These are phyloP conservation scores for Podila horticola DNA, from an alignment of 192 early-diverging fungal species.

Conservation along the genomic window DNA sequence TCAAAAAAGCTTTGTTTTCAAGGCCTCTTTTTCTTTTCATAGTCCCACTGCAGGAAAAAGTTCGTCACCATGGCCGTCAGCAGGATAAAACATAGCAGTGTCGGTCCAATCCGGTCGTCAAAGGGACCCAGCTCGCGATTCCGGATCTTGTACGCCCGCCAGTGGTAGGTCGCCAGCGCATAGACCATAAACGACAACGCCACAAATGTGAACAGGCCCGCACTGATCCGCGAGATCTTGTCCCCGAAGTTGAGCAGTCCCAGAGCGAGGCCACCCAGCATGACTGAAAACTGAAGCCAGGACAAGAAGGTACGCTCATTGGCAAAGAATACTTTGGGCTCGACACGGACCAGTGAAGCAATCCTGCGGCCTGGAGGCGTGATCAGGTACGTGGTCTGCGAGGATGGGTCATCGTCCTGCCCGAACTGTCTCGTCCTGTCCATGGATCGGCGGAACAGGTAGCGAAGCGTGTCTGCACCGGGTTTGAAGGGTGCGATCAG, in stretches of 20 bases:
- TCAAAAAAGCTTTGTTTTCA: too few species aligned
- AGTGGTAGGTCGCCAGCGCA: constrained; percentile 80
- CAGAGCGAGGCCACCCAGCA: constrained; percentile 76
- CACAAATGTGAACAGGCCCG: constrained; percentile 75
- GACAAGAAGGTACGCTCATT: constrained; percentile 94
- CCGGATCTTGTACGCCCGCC: constrained; percentile 82
- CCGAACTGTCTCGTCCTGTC: constrained; percentile 21
- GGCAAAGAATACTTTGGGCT: too few species aligned
- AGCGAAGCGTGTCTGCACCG: constrained; percentile 45
- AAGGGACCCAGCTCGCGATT: constrained; percentile 81
- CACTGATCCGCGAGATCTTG: constrained; percentile 72
- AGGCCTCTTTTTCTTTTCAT: constrained; percentile 43
- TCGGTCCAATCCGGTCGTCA: constrained; percentile 80
- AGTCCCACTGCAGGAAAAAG: constrained; percentile 71
- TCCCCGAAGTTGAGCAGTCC: constrained; percentile 88
- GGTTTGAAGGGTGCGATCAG: constrained; percentile 44
- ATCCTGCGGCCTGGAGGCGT: constrained; percentile 60
- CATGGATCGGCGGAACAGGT: constrained; percentile 42
- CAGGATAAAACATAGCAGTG: constrained; percentile 74
- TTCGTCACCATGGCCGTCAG: constrained; percentile 75
- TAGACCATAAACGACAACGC: constrained; percentile 84
- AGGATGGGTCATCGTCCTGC: constrained; percentile 18
- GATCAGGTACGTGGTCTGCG: constrained; percentile 37
- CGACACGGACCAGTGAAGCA: constrained; percentile 70
- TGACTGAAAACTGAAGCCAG: constrained; percentile 84